Percentiles rank a stretch among this genome's conserved stretches.
Evolutionary conservation across 140 eudicot genomes (phyloP).

Genomic region (Erigeron philadelphicus): DNA sequence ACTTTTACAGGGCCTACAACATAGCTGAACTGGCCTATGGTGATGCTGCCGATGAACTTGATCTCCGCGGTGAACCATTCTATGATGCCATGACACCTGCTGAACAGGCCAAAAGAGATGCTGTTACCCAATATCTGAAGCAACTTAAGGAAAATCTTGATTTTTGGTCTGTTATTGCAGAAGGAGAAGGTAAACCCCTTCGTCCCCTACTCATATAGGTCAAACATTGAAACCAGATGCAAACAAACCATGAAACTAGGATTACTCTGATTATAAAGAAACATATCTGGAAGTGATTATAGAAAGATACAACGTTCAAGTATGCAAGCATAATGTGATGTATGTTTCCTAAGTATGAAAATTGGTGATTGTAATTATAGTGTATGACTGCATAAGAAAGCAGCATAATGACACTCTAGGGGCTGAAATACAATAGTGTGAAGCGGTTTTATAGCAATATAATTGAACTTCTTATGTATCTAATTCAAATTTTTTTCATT

Average conservation of each 20-base stretch:
- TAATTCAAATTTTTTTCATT: too few relatives aligned
- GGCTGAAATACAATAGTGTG: neutral
- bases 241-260: neutral
- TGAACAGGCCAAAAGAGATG: too few relatives aligned
- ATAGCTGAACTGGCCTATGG: too few relatives aligned
- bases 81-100: too few relatives aligned
- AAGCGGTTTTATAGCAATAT: neutral
- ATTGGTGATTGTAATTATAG: neutral
- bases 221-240: neutral
- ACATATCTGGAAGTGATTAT: neutral
- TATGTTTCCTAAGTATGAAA: neutral
- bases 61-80: too few relatives aligned
- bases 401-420: too few relatives aligned
- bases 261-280: neutral
- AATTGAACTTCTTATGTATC: neutral
- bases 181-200: slow-evolving; percentile 44
- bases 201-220: neutral
- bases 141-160: slow-evolving; percentile 26
- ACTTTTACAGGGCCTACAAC: too few relatives aligned
- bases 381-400: neutral
- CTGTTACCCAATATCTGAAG: too few relatives aligned
- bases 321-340: neutral
- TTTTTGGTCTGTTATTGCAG: slow-evolving; percentile 49
- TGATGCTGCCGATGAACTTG: too few relatives aligned
- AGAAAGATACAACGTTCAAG: neutral